Conservation (phyloP, 345 rosid species). For the Viola odorata region DNA sequence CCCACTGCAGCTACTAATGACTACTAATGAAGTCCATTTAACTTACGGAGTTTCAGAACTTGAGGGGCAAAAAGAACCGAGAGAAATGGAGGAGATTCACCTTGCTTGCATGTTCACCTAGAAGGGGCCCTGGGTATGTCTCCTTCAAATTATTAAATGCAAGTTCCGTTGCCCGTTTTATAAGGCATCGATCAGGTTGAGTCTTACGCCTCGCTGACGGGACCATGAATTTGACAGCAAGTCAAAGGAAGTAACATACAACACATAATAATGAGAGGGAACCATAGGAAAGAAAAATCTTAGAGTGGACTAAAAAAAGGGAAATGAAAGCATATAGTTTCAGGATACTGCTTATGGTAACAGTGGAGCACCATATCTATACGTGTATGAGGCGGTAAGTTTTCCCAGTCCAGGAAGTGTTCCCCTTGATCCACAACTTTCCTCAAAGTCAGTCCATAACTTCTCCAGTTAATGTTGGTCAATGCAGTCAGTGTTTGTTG, state of each 20-base stretch:
- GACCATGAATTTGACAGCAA: constrained; percentile 25
- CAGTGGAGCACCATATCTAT: constrained; percentile 61
- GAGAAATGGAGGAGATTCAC: constrained; percentile 21
- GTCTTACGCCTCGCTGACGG: constrained; percentile 37
- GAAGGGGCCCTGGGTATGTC: constrained; percentile 59
- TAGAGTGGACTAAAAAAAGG: neutral
- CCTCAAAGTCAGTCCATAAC: constrained; percentile 60
- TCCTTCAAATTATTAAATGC: constrained; percentile 81
- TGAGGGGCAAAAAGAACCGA: no score
- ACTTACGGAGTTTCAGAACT: neutral
- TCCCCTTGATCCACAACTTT: constrained; percentile 44
- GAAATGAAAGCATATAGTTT: constrained; percentile 7
- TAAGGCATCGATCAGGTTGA: constrained; percentile 38
- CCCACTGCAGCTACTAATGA: no score
- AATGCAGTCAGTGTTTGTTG: constrained; percentile 47
- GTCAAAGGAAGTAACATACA: constrained; percentile 35
- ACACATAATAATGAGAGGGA: neutral
- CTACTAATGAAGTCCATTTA: no score
- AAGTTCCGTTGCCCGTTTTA: constrained; percentile 52
- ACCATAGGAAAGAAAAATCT: neutral
- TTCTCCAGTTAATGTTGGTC: constrained; percentile 71
- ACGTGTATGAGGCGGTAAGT: constrained; percentile 47
- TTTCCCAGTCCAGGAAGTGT: constrained; percentile 56
- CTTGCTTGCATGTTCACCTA: constrained; percentile 70
- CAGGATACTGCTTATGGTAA: constrained; percentile 61